Evolutionary conservation across 192 early-diverging fungal species (phyloP).

Genomic region (Mortierella hygrophila): DNA sequence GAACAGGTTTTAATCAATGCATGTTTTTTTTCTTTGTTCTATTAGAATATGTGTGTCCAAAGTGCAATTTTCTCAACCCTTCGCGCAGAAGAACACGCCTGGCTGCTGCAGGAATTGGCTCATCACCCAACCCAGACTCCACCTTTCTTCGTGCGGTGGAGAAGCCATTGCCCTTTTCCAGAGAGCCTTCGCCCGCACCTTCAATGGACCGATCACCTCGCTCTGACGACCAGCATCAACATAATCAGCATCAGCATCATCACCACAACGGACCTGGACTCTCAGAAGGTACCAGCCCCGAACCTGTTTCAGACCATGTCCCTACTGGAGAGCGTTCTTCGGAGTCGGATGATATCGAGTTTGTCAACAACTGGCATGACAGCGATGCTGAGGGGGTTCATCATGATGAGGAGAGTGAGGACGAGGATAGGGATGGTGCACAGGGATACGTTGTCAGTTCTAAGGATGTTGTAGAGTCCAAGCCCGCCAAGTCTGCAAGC

Average conservation of each 20-base stretch:
- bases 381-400: slow-evolving; percentile 29
- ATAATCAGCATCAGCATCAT: slow-evolving; percentile 5
- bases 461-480: neutral
- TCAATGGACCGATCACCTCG: slow-evolving; percentile 13
- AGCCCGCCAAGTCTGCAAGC: neutral
- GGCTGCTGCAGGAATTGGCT: neutral
- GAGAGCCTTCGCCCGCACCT: slow-evolving; percentile 48
- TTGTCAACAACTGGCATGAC: slow-evolving; percentile 57
- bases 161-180: slow-evolving; percentile 33
- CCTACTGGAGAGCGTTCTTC: slow-evolving; percentile 5
- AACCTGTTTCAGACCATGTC: neutral
- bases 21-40: neutral
- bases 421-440: slow-evolving; percentile 14
- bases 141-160: slow-evolving; percentile 43
- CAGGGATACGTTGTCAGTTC: slow-evolving; percentile 22
- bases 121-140: slow-evolving; percentile 20
- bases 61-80: slow-evolving; percentile 70
- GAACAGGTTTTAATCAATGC: neutral
- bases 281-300: slow-evolving; percentile 14
- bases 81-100: slow-evolving; percentile 49
- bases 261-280: slow-evolving; percentile 13
- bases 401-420: slow-evolving; percentile 19
- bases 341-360: slow-evolving; percentile 37
- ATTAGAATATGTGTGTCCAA: slow-evolving; percentile 68
- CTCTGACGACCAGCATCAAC: slow-evolving; percentile 1